Percentiles rank a stretch among this genome's conserved stretches.
Conservation (phyloP, 768 basidiomycete species). For the Baorangia bicolor region DNA sequence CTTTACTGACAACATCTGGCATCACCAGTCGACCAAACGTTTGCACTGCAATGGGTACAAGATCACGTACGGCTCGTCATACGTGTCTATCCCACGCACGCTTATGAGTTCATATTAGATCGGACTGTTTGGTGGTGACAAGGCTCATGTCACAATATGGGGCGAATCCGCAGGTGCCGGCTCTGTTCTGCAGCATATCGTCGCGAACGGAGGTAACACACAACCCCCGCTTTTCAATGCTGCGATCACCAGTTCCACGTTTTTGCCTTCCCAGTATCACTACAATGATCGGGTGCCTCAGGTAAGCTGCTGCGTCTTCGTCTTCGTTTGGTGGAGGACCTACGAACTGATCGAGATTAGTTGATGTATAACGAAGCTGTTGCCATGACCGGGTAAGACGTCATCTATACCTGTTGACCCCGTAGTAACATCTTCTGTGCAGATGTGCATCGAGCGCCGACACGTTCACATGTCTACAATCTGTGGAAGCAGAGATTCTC, state of each 20-base stretch:
- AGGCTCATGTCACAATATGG: too few relatives aligned
- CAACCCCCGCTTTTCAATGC: too few relatives aligned
- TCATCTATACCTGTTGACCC: constrained; percentile 11
- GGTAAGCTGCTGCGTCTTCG: too few relatives aligned
- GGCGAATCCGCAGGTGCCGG: constrained; percentile 32
- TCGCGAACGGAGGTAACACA: constrained; percentile 30
- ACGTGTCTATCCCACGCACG: not conserved
- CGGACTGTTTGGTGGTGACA: too few relatives aligned
- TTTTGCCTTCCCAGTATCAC: constrained; percentile 32
- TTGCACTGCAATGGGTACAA: too few relatives aligned
- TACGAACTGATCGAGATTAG: too few relatives aligned
- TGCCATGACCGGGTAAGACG: constrained; percentile 4
- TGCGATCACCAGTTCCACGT: too few relatives aligned
- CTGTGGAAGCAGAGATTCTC: constrained; percentile 23
- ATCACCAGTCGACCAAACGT: too few relatives aligned
- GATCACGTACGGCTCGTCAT: constrained; percentile 12
- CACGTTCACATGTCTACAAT: constrained; percentile 44
- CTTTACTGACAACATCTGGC: too few relatives aligned
- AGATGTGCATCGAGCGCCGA: constrained; percentile 42
- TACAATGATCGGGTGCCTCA: constrained; percentile 32
- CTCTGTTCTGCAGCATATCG: constrained; percentile 30
- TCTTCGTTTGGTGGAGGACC: not conserved
- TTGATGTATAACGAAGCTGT: constrained; percentile 11
- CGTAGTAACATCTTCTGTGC: not conserved
- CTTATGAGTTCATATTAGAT: not conserved